Evolutionary conservation across 108 stramenopile genomes (phyloP), one percentile per base, ranked within the genome.

Genomic region (Cylindrotheca fusiformis): DNA sequence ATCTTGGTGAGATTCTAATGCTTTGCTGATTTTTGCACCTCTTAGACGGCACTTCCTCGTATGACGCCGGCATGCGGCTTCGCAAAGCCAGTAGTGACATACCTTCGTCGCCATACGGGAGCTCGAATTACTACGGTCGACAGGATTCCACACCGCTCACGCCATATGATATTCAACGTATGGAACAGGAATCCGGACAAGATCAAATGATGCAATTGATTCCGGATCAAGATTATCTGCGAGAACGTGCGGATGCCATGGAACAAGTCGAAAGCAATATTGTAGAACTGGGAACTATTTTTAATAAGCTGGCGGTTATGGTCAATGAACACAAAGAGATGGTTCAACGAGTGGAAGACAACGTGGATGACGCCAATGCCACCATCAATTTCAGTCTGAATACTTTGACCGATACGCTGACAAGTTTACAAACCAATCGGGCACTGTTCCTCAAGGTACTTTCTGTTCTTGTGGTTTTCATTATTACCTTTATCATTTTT

Each of bases 311-410:
- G 41, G 93, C 93, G 0, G 86, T 86, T 52, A 94, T 94, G 93
- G 89, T 94, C 6, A 72, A 79, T 36, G 89, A 94, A 54, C 93
- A 94, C 65, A 67, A 74, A 32, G 93, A 94, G 47, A 88, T 94
- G 89, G 93, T 94, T 0, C 85, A 89, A 57, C 66, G 89, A 58
- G 89, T 94, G 44, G 93, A 94, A 72, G 93, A 94, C 71, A 91
- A 94, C 77, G 89, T 94, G 19, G 89, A 94, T 28, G 89, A 91
- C 26, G 82, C 93, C n/a, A 85, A 87, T 54, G 59, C 80, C 28
- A 94, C 82, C 48, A 76, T 94, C 55, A 83, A 74, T 55, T 56
- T 90, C 68, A 82, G 86, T 72, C 56, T 94, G 74, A 76, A 78
- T 27, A 60, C 72, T 14, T 65, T 94, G 64, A 88, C 85, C 1